These are phyloP conservation scores for Trichoderma endophyticum DNA, from an alignment of 2,329 filamentous ascomycete genomes.

Conservation along the genomic window DNA sequence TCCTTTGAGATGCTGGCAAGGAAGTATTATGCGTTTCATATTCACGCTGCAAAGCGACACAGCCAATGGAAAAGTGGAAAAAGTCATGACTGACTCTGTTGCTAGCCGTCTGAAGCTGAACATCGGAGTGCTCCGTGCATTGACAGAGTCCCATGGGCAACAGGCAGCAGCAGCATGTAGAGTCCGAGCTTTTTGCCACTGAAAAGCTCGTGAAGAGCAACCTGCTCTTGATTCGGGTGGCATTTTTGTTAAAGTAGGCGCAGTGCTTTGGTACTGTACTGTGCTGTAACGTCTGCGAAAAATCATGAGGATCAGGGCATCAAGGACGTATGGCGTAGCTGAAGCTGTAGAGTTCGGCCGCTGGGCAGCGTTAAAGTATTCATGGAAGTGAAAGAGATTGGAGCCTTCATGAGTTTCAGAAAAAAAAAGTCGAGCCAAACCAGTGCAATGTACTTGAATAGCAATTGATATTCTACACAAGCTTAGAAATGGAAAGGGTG, in stretches of 20 bases:
- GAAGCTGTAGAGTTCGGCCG: neutral
- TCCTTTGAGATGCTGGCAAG: neutral
- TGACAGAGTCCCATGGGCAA: neutral
- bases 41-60: neutral
- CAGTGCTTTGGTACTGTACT: neutral
- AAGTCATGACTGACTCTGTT: neutral
- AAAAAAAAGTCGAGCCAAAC: neutral
- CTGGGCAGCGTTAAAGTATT: neutral
- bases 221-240: neutral
- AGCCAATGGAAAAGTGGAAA: neutral
- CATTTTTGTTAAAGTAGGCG: neutral
- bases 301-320: neutral
- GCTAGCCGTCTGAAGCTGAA: neutral
- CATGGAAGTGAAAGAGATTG: neutral
- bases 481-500: neutral
- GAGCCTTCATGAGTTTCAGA: neutral
- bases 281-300: neutral
- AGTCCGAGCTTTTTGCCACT: neutral
- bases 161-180: neutral
- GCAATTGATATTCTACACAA: neutral
- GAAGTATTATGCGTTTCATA: neutral
- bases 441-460: neutral
- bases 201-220: neutral
- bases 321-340: neutral
- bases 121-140: neutral